Conservation (phyloP, 1,139 yeast genomes). For the Scheffersomyces cryptocercus region DNA sequence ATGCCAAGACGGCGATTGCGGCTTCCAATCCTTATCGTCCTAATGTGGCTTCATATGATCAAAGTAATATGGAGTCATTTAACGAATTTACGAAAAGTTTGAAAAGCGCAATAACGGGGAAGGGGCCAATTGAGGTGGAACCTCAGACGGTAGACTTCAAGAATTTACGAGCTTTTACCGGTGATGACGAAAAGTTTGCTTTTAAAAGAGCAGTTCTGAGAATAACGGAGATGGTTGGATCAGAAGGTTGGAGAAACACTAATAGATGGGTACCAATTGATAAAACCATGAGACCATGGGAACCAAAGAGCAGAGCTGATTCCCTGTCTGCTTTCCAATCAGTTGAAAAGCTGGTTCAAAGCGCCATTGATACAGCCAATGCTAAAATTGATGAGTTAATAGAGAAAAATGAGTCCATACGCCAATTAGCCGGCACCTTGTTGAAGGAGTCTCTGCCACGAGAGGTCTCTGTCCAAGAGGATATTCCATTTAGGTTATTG, state of each 20-base stretch:
- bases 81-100: constrained; percentile 23
- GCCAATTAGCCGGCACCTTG: constrained; percentile 11
- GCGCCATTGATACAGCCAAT: constrained; percentile 1
- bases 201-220: constrained; percentile 71
- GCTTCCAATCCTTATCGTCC: constrained; percentile 68
- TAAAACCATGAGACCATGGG: constrained; percentile 63
- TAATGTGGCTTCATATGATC: constrained; percentile 63
- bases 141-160: constrained; percentile 37
- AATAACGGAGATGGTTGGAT: constrained; percentile 65
- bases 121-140: constrained; percentile 1
- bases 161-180: constrained; percentile 61
- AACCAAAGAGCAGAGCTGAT: constrained; percentile 14
- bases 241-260: constrained; percentile 50
- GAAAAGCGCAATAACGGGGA: constrained; percentile 3
- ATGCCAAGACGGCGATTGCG: constrained; percentile 62
- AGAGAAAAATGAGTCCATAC: constrained; percentile 10
- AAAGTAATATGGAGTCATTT: constrained; percentile 35
- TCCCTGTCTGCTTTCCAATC: neutral
- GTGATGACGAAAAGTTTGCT: constrained; percentile 79
- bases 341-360: neutral
- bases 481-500: constrained; percentile 29
- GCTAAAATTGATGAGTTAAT: constrained; percentile 8
- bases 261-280: constrained; percentile 60
- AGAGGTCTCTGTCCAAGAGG: constrained; percentile 22
- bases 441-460: constrained; percentile 22